Base-by-base conservation (phyloP, 1,284 basidiomycete species). In the Sutorius eximius region DNA sequence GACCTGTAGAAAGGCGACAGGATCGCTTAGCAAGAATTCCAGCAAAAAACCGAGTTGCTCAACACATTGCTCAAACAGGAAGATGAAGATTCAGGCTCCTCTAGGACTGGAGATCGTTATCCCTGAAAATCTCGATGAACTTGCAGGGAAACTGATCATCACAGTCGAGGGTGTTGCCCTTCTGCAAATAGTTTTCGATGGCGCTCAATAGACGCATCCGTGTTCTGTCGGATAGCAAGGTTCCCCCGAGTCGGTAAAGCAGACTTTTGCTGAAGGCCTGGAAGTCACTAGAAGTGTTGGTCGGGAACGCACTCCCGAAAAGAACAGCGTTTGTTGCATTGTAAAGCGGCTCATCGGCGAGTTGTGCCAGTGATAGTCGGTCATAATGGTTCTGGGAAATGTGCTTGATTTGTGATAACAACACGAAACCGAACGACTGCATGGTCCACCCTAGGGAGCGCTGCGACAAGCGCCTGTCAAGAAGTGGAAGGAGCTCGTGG, bases 51-150 rank as follows among this genome's bases (percentile, higher is more conserved):
- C 0, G 57, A 12, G 32, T 58, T 67, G 49, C 40, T 59, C 24
- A 65, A 2, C 0, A 46, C 60, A 12, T 68, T 67, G 49, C 51
- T 67, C 59, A 66, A 66, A 70, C 20, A 68, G 29, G 49, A 70
- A 65, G 15, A 44, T 59, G 37, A 68, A 54, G 11, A 63, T 40
- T 41, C 58, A 55, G 0, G 66, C 64, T 1, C 53, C 66, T 30
- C 59, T 65, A 20, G 2, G 51, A 44, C 18, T 52, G 53, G 37
- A 68, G 55, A 5, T 53, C 16, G 12, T 70, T 66, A 3, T 57
- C 49, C 45, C 46, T 44, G 47, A 66, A 65, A 9, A 15, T 40
- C 18, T 60, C 49, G 51, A 58, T 58, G 47, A 65, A 62, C 2
- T 30, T 52, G 12, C 3, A 34, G 11, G 56, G 44, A 40, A 68